A percentile compares a stretch with the other conserved stretches of the same genome.
Conservation (phyloP, 805 yeast species). For the Wickerhamomyces hampshirensis region DNA sequence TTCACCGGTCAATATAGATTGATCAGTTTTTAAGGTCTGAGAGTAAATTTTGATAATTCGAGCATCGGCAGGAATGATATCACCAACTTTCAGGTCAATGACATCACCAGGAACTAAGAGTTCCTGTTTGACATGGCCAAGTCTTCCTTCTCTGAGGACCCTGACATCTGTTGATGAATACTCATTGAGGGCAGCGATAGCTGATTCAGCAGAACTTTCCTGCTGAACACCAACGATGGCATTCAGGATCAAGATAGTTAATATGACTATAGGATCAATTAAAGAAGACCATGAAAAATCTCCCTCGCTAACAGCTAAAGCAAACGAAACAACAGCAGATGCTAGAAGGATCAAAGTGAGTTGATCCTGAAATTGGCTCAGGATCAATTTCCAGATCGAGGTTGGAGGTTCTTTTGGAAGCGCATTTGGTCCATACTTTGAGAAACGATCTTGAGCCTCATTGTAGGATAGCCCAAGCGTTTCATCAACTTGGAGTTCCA, state of each 20-base stretch:
- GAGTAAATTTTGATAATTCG: slow-evolving; percentile 35
- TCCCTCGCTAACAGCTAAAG: slow-evolving; percentile 27
- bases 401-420: slow-evolving; percentile 34
- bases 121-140: slow-evolving; percentile 37
- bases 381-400: slow-evolving; percentile 29
- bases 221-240: slow-evolving; percentile 47
- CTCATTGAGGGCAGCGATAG: slow-evolving; percentile 44
- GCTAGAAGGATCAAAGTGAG: slow-evolving; percentile 29
- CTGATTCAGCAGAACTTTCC: slow-evolving; percentile 45
- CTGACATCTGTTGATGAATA: slow-evolving; percentile 43
- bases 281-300: slow-evolving; percentile 28
- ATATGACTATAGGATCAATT: slow-evolving; percentile 39
- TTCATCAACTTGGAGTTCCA: slow-evolving; percentile 10
- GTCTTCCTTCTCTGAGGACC: slow-evolving; percentile 39
- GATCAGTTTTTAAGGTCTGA: slow-evolving; percentile 39
- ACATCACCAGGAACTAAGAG: slow-evolving; percentile 44
- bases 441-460: slow-evolving; percentile 14
- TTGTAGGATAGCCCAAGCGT: slow-evolving; percentile 13
- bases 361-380: slow-evolving; percentile 34
- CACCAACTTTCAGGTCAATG: slow-evolving; percentile 33
- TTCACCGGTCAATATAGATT: slow-evolving; percentile 47
- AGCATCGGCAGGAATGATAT: slow-evolving; percentile 45
- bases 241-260: slow-evolving; percentile 39
- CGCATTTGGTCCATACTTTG: slow-evolving; percentile 21
- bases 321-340: slow-evolving; percentile 30